Percentiles rank a stretch among this genome's conserved stretches.
phyloP scores from a whole-genome alignment of 768 basidiomycete genomes.

The Multifurca ochricompacta region DNA sequence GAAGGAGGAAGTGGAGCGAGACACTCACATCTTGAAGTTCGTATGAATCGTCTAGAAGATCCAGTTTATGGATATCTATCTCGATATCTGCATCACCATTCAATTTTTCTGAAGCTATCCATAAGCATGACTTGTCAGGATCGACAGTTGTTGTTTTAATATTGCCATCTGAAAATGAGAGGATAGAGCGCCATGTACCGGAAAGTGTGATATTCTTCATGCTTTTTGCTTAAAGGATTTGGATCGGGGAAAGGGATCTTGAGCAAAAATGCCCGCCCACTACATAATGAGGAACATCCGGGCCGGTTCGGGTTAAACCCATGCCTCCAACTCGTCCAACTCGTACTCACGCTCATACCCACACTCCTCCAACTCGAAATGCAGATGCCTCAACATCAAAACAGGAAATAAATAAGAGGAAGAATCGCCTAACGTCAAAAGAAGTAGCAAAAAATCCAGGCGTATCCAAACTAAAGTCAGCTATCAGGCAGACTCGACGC shows the following conservation, averaged over 20 bases:
- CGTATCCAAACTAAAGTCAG: conserved; percentile 79
- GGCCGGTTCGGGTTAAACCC: too few species aligned
- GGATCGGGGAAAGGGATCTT: background rate
- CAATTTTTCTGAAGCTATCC: conserved; percentile 17
- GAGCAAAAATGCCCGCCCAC: background rate
- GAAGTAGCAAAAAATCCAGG: conserved; percentile 42
- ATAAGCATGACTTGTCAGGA: conserved; percentile 13
- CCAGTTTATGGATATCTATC: conserved; percentile 14
- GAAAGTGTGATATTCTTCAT: conserved; percentile 13
- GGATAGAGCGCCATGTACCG: conserved; percentile 10
- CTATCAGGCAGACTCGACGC: conserved; percentile 74
- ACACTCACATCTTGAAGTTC: conserved; percentile 1
- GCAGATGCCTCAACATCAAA: background rate
- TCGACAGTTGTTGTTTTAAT: conserved; percentile 11
- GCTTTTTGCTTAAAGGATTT: background rate
- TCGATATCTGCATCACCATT: conserved; percentile 19
- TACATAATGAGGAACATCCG: background rate
- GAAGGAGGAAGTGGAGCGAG: background rate
- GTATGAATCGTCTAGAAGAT: background rate
- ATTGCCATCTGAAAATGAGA: conserved; percentile 1
- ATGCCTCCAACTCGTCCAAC: conserved; percentile 20
- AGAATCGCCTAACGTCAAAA: background rate
- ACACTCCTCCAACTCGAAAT: background rate
- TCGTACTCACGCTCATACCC: too few species aligned
- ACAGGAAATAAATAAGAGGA: background rate